Evolutionary conservation across 257 asterid genomes (phyloP).

Genomic region (Nicotiana benthamiana): DNA sequence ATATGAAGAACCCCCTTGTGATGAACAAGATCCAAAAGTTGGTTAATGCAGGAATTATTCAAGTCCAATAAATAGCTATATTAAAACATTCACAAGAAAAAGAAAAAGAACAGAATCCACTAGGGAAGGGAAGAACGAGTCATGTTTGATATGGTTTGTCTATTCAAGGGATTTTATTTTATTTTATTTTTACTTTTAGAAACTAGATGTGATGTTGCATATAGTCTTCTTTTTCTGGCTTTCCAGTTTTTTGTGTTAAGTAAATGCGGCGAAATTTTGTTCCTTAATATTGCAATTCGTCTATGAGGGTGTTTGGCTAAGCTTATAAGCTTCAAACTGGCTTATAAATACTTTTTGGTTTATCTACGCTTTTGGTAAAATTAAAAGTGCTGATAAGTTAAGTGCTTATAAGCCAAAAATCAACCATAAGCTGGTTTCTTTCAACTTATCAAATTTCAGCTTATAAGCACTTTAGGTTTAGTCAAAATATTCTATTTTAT

Average conservation of each 20-base stretch:
- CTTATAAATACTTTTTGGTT: too few species aligned
- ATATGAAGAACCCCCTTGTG: constrained; percentile 78
- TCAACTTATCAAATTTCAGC: too few species aligned
- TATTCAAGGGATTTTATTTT: not conserved
- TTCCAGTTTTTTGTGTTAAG: not conserved
- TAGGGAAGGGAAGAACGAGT: not conserved
- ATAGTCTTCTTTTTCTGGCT: not conserved
- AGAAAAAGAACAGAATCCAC: not conserved
- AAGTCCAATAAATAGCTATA: constrained; percentile 28
- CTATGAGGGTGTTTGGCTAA: too few species aligned
- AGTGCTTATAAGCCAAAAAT: too few species aligned
- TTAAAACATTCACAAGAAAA: not conserved
- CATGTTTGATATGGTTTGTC: not conserved
- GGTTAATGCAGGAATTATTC: constrained; percentile 75
- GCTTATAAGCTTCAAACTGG: too few species aligned
- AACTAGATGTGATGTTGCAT: not conserved
- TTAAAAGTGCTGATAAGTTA: too few species aligned
- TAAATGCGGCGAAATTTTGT: not conserved
- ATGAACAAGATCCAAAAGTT: constrained; percentile 91
- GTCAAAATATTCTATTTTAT: too few species aligned
- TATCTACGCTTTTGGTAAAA: too few species aligned
- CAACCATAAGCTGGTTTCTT: too few species aligned
- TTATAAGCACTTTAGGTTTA: too few species aligned
- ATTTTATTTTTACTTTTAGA: not conserved
- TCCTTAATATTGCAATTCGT: not conserved